Conservation (phyloP, 805 yeast genomes). For the Myxozyma melibiosi region DNA sequence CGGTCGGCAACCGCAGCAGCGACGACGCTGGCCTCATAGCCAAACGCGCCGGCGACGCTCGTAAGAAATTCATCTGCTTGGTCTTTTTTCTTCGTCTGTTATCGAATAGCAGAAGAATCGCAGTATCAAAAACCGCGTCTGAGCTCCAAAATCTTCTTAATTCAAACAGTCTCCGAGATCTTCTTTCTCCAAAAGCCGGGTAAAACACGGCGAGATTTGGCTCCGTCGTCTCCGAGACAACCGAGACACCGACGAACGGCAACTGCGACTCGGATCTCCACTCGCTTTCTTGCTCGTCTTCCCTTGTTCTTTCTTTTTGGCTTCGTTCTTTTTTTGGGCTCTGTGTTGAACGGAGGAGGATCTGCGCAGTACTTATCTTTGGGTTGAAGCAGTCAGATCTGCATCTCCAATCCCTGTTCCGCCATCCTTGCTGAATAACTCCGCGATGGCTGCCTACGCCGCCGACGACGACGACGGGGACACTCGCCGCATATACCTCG, state of each 20-base stretch:
- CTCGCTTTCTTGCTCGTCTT: neutral
- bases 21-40: too few species aligned
- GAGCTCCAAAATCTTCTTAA: neutral
- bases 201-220: neutral
- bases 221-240: slow-evolving; percentile 1
- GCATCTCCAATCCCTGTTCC: too few species aligned
- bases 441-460: slow-evolving; percentile 14
- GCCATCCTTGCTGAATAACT: too few species aligned
- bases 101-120: too few species aligned
- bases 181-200: neutral
- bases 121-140: slow-evolving; percentile 2
- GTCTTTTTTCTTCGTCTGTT: too few species aligned
- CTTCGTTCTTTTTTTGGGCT: neutral
- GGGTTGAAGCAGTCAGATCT: too few species aligned
- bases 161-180: neutral
- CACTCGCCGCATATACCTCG: slow-evolving; percentile 29
- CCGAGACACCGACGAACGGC: neutral
- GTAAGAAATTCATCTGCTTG: too few species aligned
- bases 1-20: too few species aligned
- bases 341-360: too few species aligned
- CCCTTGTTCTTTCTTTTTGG: neutral
- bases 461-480: slow-evolving; percentile 16
- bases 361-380: too few species aligned
- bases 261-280: neutral
- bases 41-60: too few species aligned